Evolutionary conservation across 345 rosid species (phyloP).

Genomic region (Draba incana): DNA sequence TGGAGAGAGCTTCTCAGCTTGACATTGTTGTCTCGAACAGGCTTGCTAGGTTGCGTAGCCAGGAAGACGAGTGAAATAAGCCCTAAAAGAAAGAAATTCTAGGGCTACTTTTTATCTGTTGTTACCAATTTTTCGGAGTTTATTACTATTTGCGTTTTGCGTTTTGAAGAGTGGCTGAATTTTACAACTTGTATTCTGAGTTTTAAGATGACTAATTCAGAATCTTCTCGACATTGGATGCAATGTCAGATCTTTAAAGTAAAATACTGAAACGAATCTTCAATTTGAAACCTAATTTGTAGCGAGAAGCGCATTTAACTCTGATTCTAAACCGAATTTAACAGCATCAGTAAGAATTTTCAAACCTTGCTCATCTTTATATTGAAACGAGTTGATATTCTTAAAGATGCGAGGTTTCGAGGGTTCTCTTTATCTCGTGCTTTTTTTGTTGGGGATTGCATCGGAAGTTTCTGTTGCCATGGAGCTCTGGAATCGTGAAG

Average conservation of each 20-base stretch:
- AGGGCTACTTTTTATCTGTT: slow-evolving; percentile 7
- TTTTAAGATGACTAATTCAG: background rate
- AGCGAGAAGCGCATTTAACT: background rate
- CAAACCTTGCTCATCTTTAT: no score
- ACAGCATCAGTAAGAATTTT: no score
- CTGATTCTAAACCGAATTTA: background rate
- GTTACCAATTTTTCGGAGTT: background rate
- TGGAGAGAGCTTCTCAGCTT: slow-evolving; percentile 81
- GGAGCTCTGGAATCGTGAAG: no score
- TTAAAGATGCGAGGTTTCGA: no score
- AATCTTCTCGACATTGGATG: background rate
- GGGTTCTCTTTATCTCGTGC: no score
- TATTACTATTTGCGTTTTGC: background rate
- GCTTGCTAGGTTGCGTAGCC: slow-evolving; percentile 81
- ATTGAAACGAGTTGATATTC: no score
- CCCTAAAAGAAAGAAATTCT: background rate
- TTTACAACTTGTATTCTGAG: slow-evolving; percentile 18
- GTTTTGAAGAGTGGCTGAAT: slow-evolving; percentile 15
- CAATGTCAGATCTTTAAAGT: background rate
- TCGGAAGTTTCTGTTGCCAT: no score
- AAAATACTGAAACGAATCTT: background rate
- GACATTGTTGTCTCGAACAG: slow-evolving; percentile 72
- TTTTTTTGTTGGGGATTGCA: no score
- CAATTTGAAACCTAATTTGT: no score
- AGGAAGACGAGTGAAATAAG: slow-evolving; percentile 67